phyloP scores from a whole-genome alignment of 768 basidiomycete species.

The Termitomyces sp. region DNA sequence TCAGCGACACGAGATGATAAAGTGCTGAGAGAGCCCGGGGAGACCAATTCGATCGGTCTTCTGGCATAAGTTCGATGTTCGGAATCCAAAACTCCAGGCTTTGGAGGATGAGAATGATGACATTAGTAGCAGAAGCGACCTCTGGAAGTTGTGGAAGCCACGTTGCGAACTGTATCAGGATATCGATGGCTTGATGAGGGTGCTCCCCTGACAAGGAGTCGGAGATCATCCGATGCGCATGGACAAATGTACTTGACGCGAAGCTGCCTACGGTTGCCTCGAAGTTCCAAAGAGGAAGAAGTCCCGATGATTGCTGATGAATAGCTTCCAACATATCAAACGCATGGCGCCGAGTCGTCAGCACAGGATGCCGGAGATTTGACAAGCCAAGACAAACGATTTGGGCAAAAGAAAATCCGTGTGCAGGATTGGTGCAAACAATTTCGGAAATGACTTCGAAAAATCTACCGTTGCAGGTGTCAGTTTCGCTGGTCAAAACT shows the following conservation, averaged over 20 bases:
- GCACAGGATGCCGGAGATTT: slow-evolving; percentile 76
- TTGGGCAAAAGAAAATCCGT: slow-evolving; percentile 73
- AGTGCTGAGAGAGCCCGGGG: slow-evolving; percentile 63
- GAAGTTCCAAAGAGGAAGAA: slow-evolving; percentile 67
- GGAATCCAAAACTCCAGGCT: slow-evolving; percentile 84
- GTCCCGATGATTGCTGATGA: slow-evolving; percentile 66
- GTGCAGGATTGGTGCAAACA: slow-evolving; percentile 50
- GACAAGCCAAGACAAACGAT: slow-evolving; percentile 74
- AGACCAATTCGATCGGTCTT: slow-evolving; percentile 54
- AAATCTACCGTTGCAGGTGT: slow-evolving; percentile 61
- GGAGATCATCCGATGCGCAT: slow-evolving; percentile 76
- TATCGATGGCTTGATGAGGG: slow-evolving; percentile 57
- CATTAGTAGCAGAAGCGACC: slow-evolving; percentile 42
- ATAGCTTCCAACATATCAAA: slow-evolving; percentile 75
- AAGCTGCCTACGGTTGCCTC: slow-evolving; percentile 72
- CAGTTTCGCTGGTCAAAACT: slow-evolving; percentile 51
- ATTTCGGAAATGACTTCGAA: slow-evolving; percentile 80
- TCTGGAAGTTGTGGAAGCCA: slow-evolving; percentile 70
- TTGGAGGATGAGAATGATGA: slow-evolving; percentile 64
- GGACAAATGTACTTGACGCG: slow-evolving; percentile 73
- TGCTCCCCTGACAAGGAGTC: slow-evolving; percentile 79
- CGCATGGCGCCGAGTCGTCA: slow-evolving; percentile 67
- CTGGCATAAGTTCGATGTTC: slow-evolving; percentile 66
- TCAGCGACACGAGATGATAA: slow-evolving; percentile 82
- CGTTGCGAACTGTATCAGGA: slow-evolving; percentile 69